Base-by-base conservation (phyloP, 2,329 filamentous ascomycete species). In the Xylariaceae sp. region DNA sequence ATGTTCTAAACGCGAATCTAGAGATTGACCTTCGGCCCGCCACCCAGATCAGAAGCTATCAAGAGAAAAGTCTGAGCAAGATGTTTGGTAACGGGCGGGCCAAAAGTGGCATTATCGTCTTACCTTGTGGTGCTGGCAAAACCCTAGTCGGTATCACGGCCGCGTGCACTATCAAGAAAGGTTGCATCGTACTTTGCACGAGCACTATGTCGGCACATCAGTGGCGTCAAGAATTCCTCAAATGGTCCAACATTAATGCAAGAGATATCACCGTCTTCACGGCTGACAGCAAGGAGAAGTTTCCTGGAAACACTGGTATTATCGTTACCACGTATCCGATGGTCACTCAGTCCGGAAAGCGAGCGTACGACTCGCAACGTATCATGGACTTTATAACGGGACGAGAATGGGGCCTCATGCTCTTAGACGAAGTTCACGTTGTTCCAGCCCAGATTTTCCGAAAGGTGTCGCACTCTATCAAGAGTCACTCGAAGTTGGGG, bases 31-130 rank as follows among this genome's bases (percentile, higher is more conserved):
- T 97, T 53, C 89, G 89, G 68, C 92, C 93, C 0, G 87, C 88
- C 58, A 93, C 92, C 0, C 89, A 93, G 70, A 97, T 97, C 72
- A 87, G 93, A 72, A 87, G 84, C 35, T 99, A 99, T 68, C 94
- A 99, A 73, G 94, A 99, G 74, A 96, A 97, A 77, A 96, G 92
- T 66, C 79, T 99, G 8, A 96, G 90, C 77, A 99, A 99, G 75
- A 99, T 99, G 94, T 99, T 99, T 73, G 93, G 94, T 71, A 99
- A 99, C 71, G 93, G 93, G 53, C 88, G 94, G 75, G 94, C 94
- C 11, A 94, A 96, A 77, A 97, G 92, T 74, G 94, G 94, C 59
- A 95, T 99, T 66, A 99, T 99, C 61, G 94, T 99, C 58, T 76
- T 99, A 67, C 94, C 94, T 15, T 99, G 94, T 73, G 94, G 94